Evolutionary conservation across 2,329 filamentous ascomycete species (phyloP).

Genomic region (Cercospora janseana): DNA sequence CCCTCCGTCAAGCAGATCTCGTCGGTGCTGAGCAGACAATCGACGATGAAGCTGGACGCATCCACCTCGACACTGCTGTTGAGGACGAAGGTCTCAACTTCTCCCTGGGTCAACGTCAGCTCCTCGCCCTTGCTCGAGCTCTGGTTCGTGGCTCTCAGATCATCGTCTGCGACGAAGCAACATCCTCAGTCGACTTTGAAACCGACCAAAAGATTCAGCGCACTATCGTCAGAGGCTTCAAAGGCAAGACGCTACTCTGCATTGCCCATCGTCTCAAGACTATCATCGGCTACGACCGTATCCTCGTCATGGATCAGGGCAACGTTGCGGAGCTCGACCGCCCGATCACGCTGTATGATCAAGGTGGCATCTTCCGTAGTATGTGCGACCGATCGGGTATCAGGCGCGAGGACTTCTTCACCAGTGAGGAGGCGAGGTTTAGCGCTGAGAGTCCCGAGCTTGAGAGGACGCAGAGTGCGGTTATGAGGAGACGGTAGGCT

Average conservation of each 20-base stretch:
- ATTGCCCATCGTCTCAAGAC: conserved; percentile 91
- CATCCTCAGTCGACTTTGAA: conserved; percentile 89
- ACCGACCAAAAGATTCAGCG: conserved; percentile 93
- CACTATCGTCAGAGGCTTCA: conserved; percentile 82
- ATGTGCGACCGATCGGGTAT: conserved; percentile 92
- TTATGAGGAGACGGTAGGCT: too few species aligned
- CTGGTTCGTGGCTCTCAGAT: conserved; percentile 85
- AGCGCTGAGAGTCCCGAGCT: conserved; percentile 28
- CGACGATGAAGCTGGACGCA: conserved; percentile 54
- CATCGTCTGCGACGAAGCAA: conserved; percentile 96
- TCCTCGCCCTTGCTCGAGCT: conserved; percentile 90
- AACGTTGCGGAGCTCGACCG: conserved; percentile 81
- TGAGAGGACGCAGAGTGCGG: conserved; percentile 33
- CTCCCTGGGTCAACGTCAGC: conserved; percentile 87
- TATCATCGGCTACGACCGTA: conserved; percentile 88
- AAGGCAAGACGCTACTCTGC: conserved; percentile 82
- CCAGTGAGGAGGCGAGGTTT: conserved; percentile 32
- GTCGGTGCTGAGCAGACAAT: conserved; percentile 54
- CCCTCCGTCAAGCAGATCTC: conserved; percentile 73
- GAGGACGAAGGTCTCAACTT: conserved; percentile 97
- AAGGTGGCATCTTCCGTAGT: conserved; percentile 74
- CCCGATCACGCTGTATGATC: conserved; percentile 70
- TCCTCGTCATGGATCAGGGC: conserved; percentile 93
- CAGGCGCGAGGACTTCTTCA: conserved; percentile 49
- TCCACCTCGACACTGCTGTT: conserved; percentile 79